These are phyloP conservation scores for Umbelopsis isabellina DNA, from an alignment of 192 early-diverging fungal genomes.

Conservation along the genomic window DNA sequence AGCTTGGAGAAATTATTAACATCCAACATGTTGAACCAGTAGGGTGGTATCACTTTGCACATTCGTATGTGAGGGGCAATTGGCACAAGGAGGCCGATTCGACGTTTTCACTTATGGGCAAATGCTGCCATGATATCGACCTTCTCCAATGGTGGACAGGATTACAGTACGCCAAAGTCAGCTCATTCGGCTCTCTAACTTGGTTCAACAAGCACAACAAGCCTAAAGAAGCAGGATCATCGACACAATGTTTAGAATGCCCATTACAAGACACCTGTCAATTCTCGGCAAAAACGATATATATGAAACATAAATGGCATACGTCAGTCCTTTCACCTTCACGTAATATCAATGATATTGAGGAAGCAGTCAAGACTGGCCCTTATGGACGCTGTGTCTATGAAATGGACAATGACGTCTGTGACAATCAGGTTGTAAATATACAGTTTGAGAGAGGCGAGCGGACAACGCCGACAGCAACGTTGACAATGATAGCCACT, in stretches of 20 bases:
- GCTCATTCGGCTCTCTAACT: conserved; percentile 61
- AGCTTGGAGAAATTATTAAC: conserved; percentile 62
- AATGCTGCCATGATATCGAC: conserved; percentile 58
- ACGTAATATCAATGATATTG: conserved; percentile 15
- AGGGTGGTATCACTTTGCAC: conserved; percentile 70
- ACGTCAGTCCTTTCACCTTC: not conserved
- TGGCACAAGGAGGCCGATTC: conserved; percentile 59
- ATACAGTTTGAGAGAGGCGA: conserved; percentile 35
- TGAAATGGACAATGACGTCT: conserved; percentile 71
- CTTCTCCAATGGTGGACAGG: conserved; percentile 35
- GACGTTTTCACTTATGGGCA: conserved; percentile 66
- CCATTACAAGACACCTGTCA: not conserved
- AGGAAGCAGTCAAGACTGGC: conserved; percentile 47
- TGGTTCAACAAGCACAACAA: conserved; percentile 61
- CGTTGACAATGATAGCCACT: conserved; percentile 31
- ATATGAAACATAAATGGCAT: conserved; percentile 3
- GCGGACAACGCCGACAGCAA: conserved; percentile 23
- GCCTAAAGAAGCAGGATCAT: conserved; percentile 58
- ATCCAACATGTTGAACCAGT: conserved; percentile 70
- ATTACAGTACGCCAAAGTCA: conserved; percentile 34
- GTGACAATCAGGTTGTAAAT: conserved; percentile 61
- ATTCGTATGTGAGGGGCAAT: conserved; percentile 68
- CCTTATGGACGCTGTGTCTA: conserved; percentile 73
- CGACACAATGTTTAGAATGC: conserved; percentile 28
- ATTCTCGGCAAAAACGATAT: not conserved